These are phyloP conservation scores for Rhizophagus clarus DNA, from an alignment of 192 early-diverging fungal species.

Conservation along the genomic window DNA sequence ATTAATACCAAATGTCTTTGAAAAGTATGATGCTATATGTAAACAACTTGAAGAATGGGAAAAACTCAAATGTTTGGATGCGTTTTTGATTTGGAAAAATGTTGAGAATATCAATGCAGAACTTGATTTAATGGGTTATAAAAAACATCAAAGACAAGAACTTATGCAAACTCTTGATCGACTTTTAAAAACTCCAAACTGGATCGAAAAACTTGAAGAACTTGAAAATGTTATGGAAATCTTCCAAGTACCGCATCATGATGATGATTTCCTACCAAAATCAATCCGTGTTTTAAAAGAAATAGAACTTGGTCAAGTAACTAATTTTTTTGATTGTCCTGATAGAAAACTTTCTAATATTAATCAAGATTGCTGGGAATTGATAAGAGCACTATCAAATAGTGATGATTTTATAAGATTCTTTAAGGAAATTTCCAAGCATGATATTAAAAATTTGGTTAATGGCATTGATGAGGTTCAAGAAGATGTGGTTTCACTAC, in stretches of 20 bases:
- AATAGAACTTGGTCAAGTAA: neutral
- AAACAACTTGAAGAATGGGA: conserved; percentile 13
- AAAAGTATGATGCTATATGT: neutral
- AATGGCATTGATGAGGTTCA: conserved; percentile 32
- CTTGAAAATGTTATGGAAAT: neutral
- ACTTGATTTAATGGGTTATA: neutral
- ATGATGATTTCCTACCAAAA: no score
- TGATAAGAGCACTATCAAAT: neutral
- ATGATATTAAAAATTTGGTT: conserved; percentile 33
- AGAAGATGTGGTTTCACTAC: conserved; percentile 24
- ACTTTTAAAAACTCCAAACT: neutral
- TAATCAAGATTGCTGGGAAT: conserved; percentile 5
- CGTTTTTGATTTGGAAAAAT: conserved; percentile 22
- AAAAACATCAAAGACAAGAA: neutral
- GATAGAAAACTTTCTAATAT: neutral
- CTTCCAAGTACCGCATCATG: neutral
- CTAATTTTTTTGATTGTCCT: neutral
- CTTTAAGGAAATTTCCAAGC: neutral
- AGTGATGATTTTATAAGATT: neutral
- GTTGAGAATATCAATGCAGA: conserved; percentile 1
- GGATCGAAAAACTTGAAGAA: neutral
- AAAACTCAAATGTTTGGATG: neutral
- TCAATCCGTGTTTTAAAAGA: neutral
- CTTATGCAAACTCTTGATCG: neutral
- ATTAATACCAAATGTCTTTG: neutral